These are phyloP conservation scores for Heterobasidion annosum DNA, from an alignment of 1,284 basidiomycete species.

Conservation along the genomic window DNA sequence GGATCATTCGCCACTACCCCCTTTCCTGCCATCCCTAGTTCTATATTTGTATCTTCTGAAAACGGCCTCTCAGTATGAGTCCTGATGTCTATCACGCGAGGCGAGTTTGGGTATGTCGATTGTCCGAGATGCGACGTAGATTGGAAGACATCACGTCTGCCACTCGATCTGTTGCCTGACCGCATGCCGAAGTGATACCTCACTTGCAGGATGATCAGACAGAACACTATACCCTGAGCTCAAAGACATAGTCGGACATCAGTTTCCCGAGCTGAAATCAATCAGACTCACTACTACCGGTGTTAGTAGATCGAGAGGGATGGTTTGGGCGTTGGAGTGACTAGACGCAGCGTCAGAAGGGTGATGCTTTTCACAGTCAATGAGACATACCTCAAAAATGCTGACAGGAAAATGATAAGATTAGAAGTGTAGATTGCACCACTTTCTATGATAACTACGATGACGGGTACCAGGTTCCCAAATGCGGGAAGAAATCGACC, in stretches of 20 bases:
- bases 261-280: neutral
- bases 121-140: neutral
- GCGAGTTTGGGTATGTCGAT: neutral
- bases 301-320: neutral
- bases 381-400: neutral
- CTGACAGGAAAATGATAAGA: neutral
- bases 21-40: neutral
- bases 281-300: neutral
- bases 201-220: neutral
- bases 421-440: neutral
- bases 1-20: neutral
- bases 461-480: neutral
- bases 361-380: neutral
- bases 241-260: neutral
- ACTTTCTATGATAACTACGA: neutral
- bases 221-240: neutral
- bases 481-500: neutral
- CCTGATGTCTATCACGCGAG: neutral
- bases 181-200: neutral
- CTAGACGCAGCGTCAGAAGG: neutral
- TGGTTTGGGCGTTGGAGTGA: neutral
- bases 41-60: neutral
- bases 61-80: neutral
- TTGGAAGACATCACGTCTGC: neutral
- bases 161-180: neutral